A percentile compares a stretch with the other conserved stretches of the same genome.
These are phyloP conservation scores for Globisporangium alternatum DNA, from an alignment of 352 stramenopile genomes.

Conservation along the genomic window DNA sequence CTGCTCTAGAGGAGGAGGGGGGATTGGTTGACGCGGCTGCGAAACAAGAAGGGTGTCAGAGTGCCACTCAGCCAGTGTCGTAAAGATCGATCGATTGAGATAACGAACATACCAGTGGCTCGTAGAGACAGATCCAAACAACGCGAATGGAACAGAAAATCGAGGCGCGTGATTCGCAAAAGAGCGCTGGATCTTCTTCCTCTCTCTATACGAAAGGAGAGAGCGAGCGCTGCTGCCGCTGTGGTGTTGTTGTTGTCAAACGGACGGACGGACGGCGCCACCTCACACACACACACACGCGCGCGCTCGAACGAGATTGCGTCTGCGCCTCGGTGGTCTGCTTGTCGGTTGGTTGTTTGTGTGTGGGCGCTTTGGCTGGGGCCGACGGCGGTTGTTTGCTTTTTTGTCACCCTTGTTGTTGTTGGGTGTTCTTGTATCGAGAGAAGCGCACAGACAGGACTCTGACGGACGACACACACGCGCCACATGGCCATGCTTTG, in stretches of 20 bases:
- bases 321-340: no score
- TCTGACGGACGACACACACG: no score
- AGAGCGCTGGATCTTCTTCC: slow-evolving; percentile 5
- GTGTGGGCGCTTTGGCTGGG: not conserved
- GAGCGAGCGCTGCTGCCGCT: not conserved
- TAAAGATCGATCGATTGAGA: no score
- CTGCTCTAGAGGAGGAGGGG: not conserved
- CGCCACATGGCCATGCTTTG: no score
- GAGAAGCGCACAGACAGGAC: no score
- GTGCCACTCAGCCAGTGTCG: not conserved
- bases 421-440: no score
- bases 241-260: not conserved
- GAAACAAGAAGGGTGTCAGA: not conserved
- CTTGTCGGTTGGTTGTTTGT: not conserved
- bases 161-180: no score
- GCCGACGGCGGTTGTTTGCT: no score
- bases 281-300: not conserved
- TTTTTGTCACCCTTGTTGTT: no score
- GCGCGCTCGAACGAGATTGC: slow-evolving; percentile 1
- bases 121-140: not conserved
- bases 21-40: not conserved
- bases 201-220: slow-evolving; percentile 2
- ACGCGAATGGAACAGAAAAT: not conserved
- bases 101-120: no score
- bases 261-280: not conserved